These are phyloP conservation scores for Symbiodinium pilosum DNA, from an alignment of 73 alveolate genomes.

Conservation along the genomic window DNA sequence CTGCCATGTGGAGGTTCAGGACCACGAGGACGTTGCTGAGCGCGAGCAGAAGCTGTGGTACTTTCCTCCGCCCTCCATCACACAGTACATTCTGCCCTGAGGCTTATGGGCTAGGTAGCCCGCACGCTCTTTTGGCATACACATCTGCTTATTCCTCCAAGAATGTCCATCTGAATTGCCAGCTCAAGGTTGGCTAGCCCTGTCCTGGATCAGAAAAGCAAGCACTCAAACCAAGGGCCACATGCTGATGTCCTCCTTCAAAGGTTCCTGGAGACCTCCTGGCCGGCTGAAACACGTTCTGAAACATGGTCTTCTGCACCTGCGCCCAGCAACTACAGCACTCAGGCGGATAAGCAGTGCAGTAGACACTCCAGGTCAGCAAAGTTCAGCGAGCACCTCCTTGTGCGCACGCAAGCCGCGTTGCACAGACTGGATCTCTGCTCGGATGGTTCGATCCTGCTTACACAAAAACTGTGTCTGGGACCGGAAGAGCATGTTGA, in stretches of 20 bases:
- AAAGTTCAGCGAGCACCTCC: not conserved
- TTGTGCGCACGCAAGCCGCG: constrained; percentile 60
- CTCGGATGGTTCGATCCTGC: constrained; percentile 65
- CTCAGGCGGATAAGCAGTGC: too few relatives aligned
- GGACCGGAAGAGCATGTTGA: too few relatives aligned
- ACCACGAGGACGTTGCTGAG: too few relatives aligned
- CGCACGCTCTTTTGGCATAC: not conserved
- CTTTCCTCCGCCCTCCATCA: not conserved
- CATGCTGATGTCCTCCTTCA: not conserved
- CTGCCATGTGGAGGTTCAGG: too few relatives aligned
- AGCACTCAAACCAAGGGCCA: not conserved
- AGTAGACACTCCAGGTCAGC: not conserved
- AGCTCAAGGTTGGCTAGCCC: not conserved
- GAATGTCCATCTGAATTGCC: not conserved
- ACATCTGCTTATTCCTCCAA: not conserved
- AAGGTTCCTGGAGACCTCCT: not conserved
- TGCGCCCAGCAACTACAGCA: not conserved
- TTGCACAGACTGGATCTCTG: constrained; percentile 76
- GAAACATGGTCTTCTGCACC: constrained; percentile 90
- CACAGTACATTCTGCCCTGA: not conserved
- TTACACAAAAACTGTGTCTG: not conserved
- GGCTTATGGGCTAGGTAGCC: not conserved
- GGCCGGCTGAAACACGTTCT: constrained; percentile 47
- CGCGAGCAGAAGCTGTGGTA: not conserved
- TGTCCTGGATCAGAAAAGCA: not conserved